A percentile compares a stretch with the other conserved stretches of the same genome.
Evolutionary conservation across 2,329 filamentous ascomycete genomes (phyloP).

Genomic region (Aureobasidium sp.): DNA sequence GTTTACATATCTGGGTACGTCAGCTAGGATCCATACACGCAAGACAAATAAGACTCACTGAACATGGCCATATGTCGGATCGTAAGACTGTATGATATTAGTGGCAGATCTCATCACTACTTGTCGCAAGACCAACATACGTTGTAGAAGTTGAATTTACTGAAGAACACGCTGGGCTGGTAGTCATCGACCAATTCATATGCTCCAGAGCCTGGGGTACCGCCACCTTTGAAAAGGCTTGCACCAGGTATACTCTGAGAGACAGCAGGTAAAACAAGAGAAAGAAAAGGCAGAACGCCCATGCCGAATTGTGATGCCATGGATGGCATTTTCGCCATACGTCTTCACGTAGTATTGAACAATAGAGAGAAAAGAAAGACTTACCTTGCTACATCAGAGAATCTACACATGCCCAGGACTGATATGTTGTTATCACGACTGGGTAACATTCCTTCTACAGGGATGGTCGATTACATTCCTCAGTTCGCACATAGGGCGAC

Average conservation of each 20-base stretch:
- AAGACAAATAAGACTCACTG: slow-evolving; percentile 16
- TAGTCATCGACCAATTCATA: slow-evolving; percentile 28
- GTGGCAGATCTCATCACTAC: neutral
- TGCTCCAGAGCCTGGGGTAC: slow-evolving; percentile 22
- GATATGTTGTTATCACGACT: neutral
- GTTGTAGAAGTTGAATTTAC: slow-evolving; percentile 29
- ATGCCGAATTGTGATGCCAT: neutral
- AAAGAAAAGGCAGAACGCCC: slow-evolving; percentile 15
- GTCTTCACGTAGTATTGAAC: neutral
- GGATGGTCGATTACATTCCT: neutral
- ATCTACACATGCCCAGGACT: neutral
- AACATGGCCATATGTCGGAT: slow-evolving; percentile 28
- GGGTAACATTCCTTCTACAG: slow-evolving; percentile 2
- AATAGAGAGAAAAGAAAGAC: neutral
- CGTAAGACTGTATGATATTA: slow-evolving; percentile 16
- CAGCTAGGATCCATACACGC: neutral
- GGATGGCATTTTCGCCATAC: slow-evolving; percentile 9
- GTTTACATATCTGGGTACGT: slow-evolving; percentile 31
- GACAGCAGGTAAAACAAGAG: slow-evolving; percentile 16
- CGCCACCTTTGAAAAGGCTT: slow-evolving; percentile 21
- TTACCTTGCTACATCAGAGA: slow-evolving; percentile 3
- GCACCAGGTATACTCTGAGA: slow-evolving; percentile 24
- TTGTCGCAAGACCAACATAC: slow-evolving; percentile 28
- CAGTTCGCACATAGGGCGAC: neutral
- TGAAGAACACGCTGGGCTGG: slow-evolving; percentile 24